Base-by-base conservation (phyloP, 2,329 filamentous ascomycete genomes). In the Ophiostoma montium region DNA sequence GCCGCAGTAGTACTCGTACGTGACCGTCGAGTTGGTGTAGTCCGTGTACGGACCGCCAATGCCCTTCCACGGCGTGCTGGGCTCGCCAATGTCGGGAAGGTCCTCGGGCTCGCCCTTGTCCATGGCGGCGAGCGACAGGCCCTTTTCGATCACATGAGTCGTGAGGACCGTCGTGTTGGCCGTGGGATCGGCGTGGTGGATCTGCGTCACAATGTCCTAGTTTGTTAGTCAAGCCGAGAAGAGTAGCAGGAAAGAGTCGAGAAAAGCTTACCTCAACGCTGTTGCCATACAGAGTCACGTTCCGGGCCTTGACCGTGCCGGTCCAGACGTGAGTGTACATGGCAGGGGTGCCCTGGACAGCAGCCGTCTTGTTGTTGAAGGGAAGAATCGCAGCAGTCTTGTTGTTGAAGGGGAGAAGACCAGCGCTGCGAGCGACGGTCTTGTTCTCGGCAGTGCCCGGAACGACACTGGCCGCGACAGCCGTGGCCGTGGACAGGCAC, bases 1-100 rank as follows among this genome's bases (percentile, higher is more conserved):
- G 31, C 52, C 52, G 39, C 52, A 54, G 15, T 12, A 30, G 33
- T 50, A 54, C n/a, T 35, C 32, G 31, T 53, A 53, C 2, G 39
- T 38, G 30, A 48, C 19, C 6, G 5, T 21, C 6, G 13, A 15
- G 33, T 50, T 31, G 21, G 15, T 42, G 42, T 50, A 52, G 47
- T 50, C 43, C 4, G 5, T 13, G 19, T 31, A 53, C 4, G 46
- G 49, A 2, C 46, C 51, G 6, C 52, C 47, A 2, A 39, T 13
- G 7, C 46, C 46, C 9, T 21, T 39, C 38, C 47, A 47, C 27
- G 39, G n/a, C 13, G 35, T 45, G 6, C 11, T 8, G 3, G 50
- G 47, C 5, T n/a, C 15, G 27, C 52, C 52, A 19, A 44, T 50
- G 46, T 53, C 47, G 1, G 52, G 51, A 6, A 52, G 45, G 13